These are phyloP conservation scores for Chenopodium berlandieri DNA, from an alignment of 148 eudicot genomes.

Conservation along the genomic window DNA sequence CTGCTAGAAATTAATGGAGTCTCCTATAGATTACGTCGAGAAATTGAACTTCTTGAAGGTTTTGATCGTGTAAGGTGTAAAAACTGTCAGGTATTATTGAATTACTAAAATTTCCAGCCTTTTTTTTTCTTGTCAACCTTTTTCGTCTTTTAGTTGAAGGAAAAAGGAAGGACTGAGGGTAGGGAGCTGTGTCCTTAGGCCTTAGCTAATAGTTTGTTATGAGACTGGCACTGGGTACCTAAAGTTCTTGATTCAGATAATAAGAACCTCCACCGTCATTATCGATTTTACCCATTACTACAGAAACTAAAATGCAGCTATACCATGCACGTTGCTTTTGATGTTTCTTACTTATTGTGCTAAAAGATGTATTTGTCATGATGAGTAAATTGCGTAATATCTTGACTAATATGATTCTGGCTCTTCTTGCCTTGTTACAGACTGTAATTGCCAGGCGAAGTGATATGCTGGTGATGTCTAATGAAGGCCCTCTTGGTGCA, in stretches of 20 bases:
- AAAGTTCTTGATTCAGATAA: neutral
- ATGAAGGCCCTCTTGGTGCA: constrained; percentile 93
- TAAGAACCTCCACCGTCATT: neutral
- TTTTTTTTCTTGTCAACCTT: neutral
- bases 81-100: constrained; percentile 63
- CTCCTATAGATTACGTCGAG: constrained; percentile 78
- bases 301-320: neutral
- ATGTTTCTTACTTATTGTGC: neutral
- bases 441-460: constrained; percentile 63
- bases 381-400: neutral
- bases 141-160: neutral
- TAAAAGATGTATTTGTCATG: neutral
- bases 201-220: neutral
- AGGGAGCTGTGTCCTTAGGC: neutral
- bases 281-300: neutral
- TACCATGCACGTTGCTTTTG: neutral
- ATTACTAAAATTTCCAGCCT: neutral
- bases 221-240: neutral
- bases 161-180: neutral
- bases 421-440: constrained; percentile 27
- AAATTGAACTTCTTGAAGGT: constrained; percentile 84
- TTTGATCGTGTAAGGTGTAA: constrained; percentile 78
- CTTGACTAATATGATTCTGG: neutral
- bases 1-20: constrained; percentile 91
- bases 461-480: constrained; percentile 91